Evolutionary conservation across 495 filamentous ascomycete species (phyloP).

Genomic region (Tuber microsphaerosporum): DNA sequence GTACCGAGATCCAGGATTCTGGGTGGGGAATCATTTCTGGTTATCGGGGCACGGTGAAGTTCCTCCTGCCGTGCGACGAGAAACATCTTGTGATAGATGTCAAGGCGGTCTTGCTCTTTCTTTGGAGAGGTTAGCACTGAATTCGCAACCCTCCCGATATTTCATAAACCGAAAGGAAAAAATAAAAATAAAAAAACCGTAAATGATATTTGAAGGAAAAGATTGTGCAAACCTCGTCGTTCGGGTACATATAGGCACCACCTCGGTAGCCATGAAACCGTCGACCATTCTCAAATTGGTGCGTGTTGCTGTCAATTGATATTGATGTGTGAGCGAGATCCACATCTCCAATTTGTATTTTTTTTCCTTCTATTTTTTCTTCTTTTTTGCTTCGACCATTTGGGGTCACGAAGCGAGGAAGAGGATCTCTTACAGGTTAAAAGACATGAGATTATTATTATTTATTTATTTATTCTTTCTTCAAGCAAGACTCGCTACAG

Average conservation of each 20-base stretch:
- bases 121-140: constrained; percentile 2
- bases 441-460: constrained; percentile 12
- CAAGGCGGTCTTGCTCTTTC: constrained; percentile 65
- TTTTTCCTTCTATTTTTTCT: neutral
- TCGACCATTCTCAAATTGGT: constrained; percentile 54
- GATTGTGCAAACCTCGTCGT: constrained; percentile 50
- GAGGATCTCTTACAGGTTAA: constrained; percentile 30
- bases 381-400: constrained; percentile 3
- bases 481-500: constrained; percentile 1
- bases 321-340: constrained; percentile 22
- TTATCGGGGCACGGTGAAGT: constrained; percentile 54
- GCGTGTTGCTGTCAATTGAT: constrained; percentile 39
- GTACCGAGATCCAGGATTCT: constrained; percentile 76
- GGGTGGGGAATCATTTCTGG: constrained; percentile 44
- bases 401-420: constrained; percentile 6
- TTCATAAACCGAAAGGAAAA: too few relatives aligned
- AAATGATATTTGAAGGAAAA: neutral
- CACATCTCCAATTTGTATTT: neutral
- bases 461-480: constrained; percentile 29
- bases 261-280: constrained; percentile 52
- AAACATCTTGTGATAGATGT: constrained; percentile 72
- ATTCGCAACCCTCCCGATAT: constrained; percentile 5
- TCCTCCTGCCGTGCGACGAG: constrained; percentile 57
- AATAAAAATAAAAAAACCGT: too few relatives aligned
- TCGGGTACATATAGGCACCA: constrained; percentile 57